A percentile compares a stretch with the other conserved stretches of the same genome.
Conservation (phyloP, 73 alveolate species). For the Paramecium primaurelia region DNA sequence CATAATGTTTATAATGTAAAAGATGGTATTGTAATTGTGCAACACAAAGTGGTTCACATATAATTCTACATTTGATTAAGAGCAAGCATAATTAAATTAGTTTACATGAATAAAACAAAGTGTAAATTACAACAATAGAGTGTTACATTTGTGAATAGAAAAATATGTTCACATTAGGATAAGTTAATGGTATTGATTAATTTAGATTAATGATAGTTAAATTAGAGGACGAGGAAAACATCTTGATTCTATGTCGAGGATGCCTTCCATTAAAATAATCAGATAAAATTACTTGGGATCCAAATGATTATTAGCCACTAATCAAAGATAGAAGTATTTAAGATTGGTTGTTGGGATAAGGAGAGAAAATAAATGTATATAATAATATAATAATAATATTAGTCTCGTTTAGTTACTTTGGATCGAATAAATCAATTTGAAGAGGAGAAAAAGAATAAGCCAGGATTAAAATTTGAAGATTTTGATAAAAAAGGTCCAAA, state of each 20-base stretch:
- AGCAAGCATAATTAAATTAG: not conserved
- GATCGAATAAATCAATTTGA: conserved; percentile 37
- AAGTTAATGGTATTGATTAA: conserved; percentile 4
- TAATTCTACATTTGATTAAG: conserved; percentile 52
- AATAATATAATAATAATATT: not conserved
- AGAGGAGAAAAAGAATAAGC: conserved; percentile 16
- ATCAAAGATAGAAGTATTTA: conserved; percentile 29
- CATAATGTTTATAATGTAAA: not conserved
- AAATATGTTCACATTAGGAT: conserved; percentile 37
- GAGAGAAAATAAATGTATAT: conserved; percentile 1
- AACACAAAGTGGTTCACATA: conserved; percentile 58
- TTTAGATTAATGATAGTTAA: conserved; percentile 5
- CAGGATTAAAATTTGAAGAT: conserved; percentile 1
- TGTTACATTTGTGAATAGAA: conserved; percentile 53
- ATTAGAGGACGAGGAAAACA: conserved; percentile 35
- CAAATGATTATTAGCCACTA: conserved; percentile 34
- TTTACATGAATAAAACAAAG: not conserved
- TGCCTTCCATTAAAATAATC: not conserved
- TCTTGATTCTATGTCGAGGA: conserved; percentile 25
- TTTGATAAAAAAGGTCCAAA: not conserved
- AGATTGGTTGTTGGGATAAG: conserved; percentile 46
- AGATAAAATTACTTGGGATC: conserved; percentile 47
- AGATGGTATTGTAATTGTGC: conserved; percentile 50
- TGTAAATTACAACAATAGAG: conserved; percentile 14
- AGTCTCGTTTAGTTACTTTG: conserved; percentile 27